Conservation (phyloP, 345 rosid species). For the Camelina hispida region DNA sequence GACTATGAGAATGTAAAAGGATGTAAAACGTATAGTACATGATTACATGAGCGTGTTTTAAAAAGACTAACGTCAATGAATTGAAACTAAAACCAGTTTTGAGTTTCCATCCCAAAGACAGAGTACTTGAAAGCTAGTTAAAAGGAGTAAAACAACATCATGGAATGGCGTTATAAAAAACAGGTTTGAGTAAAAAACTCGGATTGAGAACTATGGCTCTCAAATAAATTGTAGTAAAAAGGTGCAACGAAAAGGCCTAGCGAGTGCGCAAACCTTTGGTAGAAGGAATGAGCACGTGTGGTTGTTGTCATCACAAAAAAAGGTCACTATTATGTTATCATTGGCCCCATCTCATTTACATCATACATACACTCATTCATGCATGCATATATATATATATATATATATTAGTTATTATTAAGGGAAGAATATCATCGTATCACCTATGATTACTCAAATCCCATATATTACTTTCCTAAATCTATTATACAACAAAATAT, state of each 20-base stretch:
- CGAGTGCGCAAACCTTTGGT: constrained; percentile 33
- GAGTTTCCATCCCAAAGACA: too few relatives aligned
- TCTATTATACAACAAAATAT: too few relatives aligned
- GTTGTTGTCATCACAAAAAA: constrained; percentile 41
- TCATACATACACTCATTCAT: too few relatives aligned
- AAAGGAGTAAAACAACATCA: neutral
- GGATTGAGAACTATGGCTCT: neutral
- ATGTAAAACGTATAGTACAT: too few relatives aligned
- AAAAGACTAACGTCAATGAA: too few relatives aligned
- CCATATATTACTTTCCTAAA: neutral
- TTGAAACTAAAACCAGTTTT: too few relatives aligned
- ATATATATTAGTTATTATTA: neutral
- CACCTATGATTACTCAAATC: too few relatives aligned
- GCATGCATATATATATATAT: too few relatives aligned
- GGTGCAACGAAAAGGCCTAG: constrained; percentile 18
- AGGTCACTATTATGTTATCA: constrained; percentile 36
- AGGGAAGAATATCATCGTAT: too few relatives aligned
- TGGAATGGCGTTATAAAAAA: neutral
- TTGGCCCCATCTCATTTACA: constrained; percentile 31
- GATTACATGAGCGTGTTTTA: too few relatives aligned
- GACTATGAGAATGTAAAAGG: too few relatives aligned
- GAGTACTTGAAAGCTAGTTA: too few relatives aligned
- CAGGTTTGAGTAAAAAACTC: neutral
- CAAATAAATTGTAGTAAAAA: constrained; percentile 30
- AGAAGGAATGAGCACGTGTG: constrained; percentile 45